Percentiles rank a stretch among this genome's conserved stretches.
Evolutionary conservation across 2,329 filamentous ascomycete species (phyloP).

Genomic region (Ascochyta rabiei): DNA sequence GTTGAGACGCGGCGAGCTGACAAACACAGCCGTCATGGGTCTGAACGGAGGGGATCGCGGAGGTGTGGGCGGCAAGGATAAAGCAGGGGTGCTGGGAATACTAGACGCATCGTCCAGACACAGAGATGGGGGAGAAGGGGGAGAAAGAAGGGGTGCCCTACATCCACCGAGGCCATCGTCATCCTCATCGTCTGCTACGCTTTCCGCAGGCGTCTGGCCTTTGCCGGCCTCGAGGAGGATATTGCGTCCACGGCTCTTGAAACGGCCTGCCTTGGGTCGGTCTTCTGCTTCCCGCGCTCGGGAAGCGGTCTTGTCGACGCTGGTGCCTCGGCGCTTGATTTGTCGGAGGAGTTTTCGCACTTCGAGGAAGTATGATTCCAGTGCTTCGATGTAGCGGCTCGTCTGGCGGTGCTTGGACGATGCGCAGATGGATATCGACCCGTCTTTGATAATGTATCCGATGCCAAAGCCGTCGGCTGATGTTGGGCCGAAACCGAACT

Average conservation of each 20-base stretch:
- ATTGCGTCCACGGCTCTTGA: conserved; percentile 75
- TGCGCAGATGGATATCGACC: conserved; percentile 87
- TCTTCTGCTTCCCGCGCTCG: conserved; percentile 68
- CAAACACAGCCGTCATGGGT: conserved; percentile 39
- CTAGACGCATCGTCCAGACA: conserved; percentile 28
- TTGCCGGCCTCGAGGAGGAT: conserved; percentile 67
- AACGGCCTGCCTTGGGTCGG: conserved; percentile 52
- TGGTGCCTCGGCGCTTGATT: conserved; percentile 62
- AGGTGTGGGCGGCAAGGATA: conserved; percentile 36
- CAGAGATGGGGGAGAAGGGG: conserved; percentile 34
- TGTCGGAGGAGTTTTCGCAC: conserved; percentile 82
- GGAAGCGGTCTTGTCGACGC: conserved; percentile 60
- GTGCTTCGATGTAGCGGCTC: conserved; percentile 82
- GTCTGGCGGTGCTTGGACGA: conserved; percentile 95
- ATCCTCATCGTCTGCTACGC: conserved; percentile 74
- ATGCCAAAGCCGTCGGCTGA: conserved; percentile 95
- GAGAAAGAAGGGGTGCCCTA: conserved; percentile 55
- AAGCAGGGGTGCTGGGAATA: conserved; percentile 19
- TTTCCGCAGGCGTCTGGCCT: conserved; percentile 64
- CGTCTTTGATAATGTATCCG: conserved; percentile 98
- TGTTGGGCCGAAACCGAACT: conserved; percentile 96
- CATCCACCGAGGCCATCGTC: conserved; percentile 92
- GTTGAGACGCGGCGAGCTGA: conserved; percentile 32
- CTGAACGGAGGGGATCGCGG: conserved; percentile 46
- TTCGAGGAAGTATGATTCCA: conserved; percentile 90